Percentiles rank a stretch among this genome's conserved stretches.
These are phyloP conservation scores for Fomitopsis serialis DNA, from an alignment of 768 basidiomycete species.

Conservation along the genomic window DNA sequence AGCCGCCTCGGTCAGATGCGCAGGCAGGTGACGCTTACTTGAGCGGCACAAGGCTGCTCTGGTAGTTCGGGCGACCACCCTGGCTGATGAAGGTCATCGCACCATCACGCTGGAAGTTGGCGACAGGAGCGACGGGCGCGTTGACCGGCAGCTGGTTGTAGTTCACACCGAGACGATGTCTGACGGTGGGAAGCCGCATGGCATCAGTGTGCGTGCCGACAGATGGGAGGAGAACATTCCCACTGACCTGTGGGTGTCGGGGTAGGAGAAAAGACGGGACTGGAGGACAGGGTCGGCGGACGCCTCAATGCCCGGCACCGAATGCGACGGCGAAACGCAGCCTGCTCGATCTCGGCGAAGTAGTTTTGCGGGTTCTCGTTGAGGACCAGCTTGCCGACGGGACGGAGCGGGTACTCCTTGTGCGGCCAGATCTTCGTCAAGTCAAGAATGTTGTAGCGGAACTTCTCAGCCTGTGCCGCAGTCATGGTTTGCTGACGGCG, in stretches of 20 bases:
- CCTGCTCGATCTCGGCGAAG: slow-evolving; percentile 94
- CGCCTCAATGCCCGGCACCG: slow-evolving; percentile 84
- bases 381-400: slow-evolving; percentile 79
- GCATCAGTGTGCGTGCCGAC: background rate
- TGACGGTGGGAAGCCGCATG: slow-evolving; percentile 16
- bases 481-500: slow-evolving; percentile 82
- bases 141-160: slow-evolving; percentile 90
- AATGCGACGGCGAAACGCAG: slow-evolving; percentile 87
- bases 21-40: slow-evolving; percentile 25
- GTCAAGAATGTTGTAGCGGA: slow-evolving; percentile 88
- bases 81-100: slow-evolving; percentile 64
- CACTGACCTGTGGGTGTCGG: slow-evolving; percentile 57
- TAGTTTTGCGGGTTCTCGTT: slow-evolving; percentile 80
- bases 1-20: background rate
- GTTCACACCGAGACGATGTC: slow-evolving; percentile 76
- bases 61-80: slow-evolving; percentile 84
- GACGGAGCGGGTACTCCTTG: slow-evolving; percentile 79
- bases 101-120: slow-evolving; percentile 94
- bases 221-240: background rate
- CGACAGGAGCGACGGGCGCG: slow-evolving; percentile 61
- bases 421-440: slow-evolving; percentile 93
- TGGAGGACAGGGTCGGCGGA: slow-evolving; percentile 92
- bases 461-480: slow-evolving; percentile 81
- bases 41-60: slow-evolving; percentile 70
- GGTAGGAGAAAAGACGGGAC: slow-evolving; percentile 92